Base-by-base conservation (phyloP, 2,329 filamentous ascomycete genomes). In the Beauveria varroae region DNA sequence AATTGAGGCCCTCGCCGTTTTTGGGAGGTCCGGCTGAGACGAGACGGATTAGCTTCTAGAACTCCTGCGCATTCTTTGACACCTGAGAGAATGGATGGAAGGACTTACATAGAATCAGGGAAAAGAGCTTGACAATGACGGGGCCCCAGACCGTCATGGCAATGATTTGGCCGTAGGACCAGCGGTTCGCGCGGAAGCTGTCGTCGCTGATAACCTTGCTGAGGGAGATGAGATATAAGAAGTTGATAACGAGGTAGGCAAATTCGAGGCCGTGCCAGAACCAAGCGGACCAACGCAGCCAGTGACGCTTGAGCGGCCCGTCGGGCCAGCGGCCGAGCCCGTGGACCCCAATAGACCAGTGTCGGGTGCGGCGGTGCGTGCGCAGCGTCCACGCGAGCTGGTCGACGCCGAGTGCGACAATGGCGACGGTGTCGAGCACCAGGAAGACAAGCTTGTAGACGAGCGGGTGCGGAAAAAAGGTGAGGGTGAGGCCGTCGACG, bases 141-240 rank as follows among this genome's bases (percentile, higher is more conserved):
- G 73, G 73, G 0, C 73, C 73, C 73, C 73, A 75, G 5, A 75
- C 72, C 0, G 73, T 74, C 40, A 75, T 71, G 44, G 73, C 73
- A 47, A 75, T 75, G 58, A 75, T 75, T 60, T 75, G 73, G 6
- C 73, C 73, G 24, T 75, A 75, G 0, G 68, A 70, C 73, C 73
- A 75, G 22, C 67, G 67, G 26, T 70, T 73, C 1, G 70, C 68
- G 24, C 69, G 68, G 54, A 75, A 75, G 50, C 71, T 75, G 57
- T 75, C 71, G 7, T 65, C 64, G 50, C 65, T 73, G 47, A 75
- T 74, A 59, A 75, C 71, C 49, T 69, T 71, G 44, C 69, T 68
- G 18, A 75, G 67, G 3, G 73, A 75, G 6, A 74, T 65, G 67
- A 75, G 68, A 60, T 74, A 75, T n/a, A 75, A 50, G n/a, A 75